These are phyloP conservation scores for Exobasidium rhododendri DNA, from an alignment of 1,284 basidiomycete genomes.

Conservation along the genomic window DNA sequence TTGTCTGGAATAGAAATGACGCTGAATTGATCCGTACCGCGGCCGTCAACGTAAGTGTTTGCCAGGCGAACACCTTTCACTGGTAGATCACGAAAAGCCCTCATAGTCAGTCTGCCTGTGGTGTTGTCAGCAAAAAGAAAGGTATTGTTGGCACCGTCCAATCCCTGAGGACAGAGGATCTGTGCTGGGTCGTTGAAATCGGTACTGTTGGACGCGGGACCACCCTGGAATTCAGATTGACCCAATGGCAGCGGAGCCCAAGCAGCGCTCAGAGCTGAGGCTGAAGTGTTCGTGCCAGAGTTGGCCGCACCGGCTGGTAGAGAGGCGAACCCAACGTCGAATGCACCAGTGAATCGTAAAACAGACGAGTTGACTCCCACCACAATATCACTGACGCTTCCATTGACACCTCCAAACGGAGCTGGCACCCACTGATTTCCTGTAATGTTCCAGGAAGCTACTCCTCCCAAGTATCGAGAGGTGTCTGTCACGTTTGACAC, in stretches of 20 bases:
- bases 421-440: conserved; percentile 69
- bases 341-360: conserved; percentile 83
- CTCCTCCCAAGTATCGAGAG: conserved; percentile 61
- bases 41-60: conserved; percentile 77
- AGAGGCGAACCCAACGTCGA: conserved; percentile 56
- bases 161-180: conserved; percentile 77
- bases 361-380: conserved; percentile 69
- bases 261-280: conserved; percentile 32
- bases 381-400: conserved; percentile 74
- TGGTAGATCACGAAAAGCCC: conserved; percentile 69
- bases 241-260: conserved; percentile 57
- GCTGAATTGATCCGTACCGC: conserved; percentile 82
- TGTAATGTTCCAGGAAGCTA: conserved; percentile 74
- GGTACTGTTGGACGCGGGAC: conserved; percentile 66
- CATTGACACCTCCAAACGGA: conserved; percentile 77
- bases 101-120: conserved; percentile 69
- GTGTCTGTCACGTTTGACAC: conserved; percentile 10
- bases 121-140: conserved; percentile 79
- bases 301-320: conserved; percentile 56
- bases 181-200: conserved; percentile 69
- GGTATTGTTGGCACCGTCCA: conserved; percentile 72
- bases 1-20: conserved; percentile 77
- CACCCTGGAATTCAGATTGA: conserved; percentile 65
- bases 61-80: conserved; percentile 80
- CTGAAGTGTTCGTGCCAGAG: conserved; percentile 60